Evolutionary conservation across 768 basidiomycete species (phyloP), one percentile per base, ranked within the genome.

Genomic region (Boletus subcaerulescens): DNA sequence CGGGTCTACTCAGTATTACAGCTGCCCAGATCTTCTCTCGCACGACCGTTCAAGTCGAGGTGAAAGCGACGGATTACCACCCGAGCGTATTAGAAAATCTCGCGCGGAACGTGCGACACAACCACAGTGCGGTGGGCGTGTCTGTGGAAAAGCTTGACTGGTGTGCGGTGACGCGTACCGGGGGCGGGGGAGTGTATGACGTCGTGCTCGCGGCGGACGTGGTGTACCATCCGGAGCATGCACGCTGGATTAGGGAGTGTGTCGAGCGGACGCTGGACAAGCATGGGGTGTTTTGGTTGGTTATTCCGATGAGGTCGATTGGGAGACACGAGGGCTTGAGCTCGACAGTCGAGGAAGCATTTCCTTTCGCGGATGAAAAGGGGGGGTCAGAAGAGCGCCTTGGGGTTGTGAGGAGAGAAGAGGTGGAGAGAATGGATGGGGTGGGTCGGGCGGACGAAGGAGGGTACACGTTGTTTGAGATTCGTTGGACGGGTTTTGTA

Each of bases 61-160:
- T 92, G 51, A 70, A 85, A 20, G 87, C 89, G 14, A 91, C 88
- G 10, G 91, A 94, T 64, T 92, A 82, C 60, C 89, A 93, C 65
- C 80, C 84, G 0, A 77, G 78, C n/a, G 89, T 92, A 3, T 77
- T 93, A 13, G 69, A 73, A 17, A 93, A 93, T 67, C 80, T 93
- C 14, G 54, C 64, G 3, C 61, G 60, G 46, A 93, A 93, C 66
- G 73, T 91, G 50, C 57, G 45, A 6, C 72, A 77, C 31, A 91
- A 92, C 32, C 29, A 13, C n/a, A 36, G 22, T 63, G 73, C 73
- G 64, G 58, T 67, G 33, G 62, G 65, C 32, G 70, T 87, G 24
- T 60, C 65, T 4, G 82, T 89, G 29, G 67, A 69, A 10, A 55
- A 69, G 20, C 78, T 93, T 32, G 87, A 91, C 63, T 92, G 91